Evolutionary conservation across 1,139 yeast genomes (phyloP), one percentile per base, ranked within the genome.

Genomic region (Lodderomyces theae): DNA sequence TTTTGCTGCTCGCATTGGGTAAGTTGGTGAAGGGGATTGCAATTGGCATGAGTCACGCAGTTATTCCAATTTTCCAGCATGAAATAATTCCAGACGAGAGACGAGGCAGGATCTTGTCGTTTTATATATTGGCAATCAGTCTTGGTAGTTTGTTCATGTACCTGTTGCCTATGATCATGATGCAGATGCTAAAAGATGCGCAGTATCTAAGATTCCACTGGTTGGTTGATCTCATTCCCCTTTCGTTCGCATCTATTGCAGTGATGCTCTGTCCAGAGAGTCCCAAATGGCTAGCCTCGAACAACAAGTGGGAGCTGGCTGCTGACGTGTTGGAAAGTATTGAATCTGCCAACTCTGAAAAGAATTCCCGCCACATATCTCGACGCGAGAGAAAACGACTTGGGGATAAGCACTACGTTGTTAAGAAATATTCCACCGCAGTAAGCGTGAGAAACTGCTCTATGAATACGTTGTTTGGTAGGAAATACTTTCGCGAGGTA

Each of bases 231-330:
- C 42, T 51, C 0, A 31, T 51, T 2, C 71, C 72, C 1, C 60
- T 63, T 8, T 16, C 44, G n/a, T 26, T 44, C 10, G 43, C 49
- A 5, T 36, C 41, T 46, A n/a, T 32, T 41, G 6, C 45, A 46
- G 28, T 50, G 49, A 28, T 49, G 49, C 39, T 59, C 37, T 44
- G 62, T 4, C 71, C 71, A 1, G 68, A 64, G 40, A 60, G 69
- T 2, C 73, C 74, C 5, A 58, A 57, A 46, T 64, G 68, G 66
- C 49, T 64, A 23, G 71, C 69, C 1, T 45, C 60, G 0, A 52
- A 59, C 34, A 51, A 57, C 1, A 54, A 57, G 37, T 68, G 72
- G 72, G 44, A 38, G 2, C 51, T 51, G 13, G 73, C 72, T 28
- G 64, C 66, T 2, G 53, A 52, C 40, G 58, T 51, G 18, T 43